A percentile compares a stretch with the other conserved stretches of the same genome.
These are phyloP conservation scores for Kwoniella heveanensis DNA, from an alignment of 768 basidiomycete genomes.

Conservation along the genomic window DNA sequence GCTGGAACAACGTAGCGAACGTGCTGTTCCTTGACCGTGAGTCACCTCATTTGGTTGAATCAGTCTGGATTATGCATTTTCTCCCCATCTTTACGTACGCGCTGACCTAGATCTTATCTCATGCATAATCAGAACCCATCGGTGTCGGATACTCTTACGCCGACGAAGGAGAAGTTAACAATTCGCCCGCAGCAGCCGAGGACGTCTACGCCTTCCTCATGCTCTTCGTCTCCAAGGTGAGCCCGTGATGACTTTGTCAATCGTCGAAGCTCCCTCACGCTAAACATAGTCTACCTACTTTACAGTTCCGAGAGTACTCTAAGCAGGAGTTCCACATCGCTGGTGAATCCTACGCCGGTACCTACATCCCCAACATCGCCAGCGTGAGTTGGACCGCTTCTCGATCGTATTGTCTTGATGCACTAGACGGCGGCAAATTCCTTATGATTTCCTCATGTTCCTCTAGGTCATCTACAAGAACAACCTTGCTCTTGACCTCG, in stretches of 20 bases:
- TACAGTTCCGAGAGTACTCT: constrained; percentile 51
- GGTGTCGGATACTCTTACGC: constrained; percentile 86
- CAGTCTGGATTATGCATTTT: no score
- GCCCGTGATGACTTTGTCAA: no score
- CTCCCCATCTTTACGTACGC: no score
- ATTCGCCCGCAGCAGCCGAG: constrained; percentile 79
- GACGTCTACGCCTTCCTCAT: constrained; percentile 67
- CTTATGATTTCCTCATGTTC: not conserved
- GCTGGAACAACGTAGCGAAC: constrained; percentile 82
- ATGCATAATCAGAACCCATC: constrained; percentile 65
- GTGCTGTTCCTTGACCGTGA: constrained; percentile 54
- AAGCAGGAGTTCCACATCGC: constrained; percentile 56
- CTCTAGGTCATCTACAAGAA: constrained; percentile 68
- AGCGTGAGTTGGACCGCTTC: constrained; percentile 57
- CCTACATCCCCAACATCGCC: constrained; percentile 83
- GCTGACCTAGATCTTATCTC: no score
- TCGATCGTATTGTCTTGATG: not conserved
- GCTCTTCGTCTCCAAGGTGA: constrained; percentile 61
- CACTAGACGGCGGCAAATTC: no score
- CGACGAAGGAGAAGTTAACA: constrained; percentile 68
- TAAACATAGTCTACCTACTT: no score
- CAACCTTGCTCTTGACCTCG: constrained; percentile 60
- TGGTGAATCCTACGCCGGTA: constrained; percentile 64
- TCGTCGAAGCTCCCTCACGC: no score
- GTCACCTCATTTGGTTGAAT: no score